A percentile compares a stretch with the other conserved stretches of the same genome.
phyloP scores from a whole-genome alignment of 2,329 filamentous ascomycete genomes.

The Pestalotiopsis sp. region DNA sequence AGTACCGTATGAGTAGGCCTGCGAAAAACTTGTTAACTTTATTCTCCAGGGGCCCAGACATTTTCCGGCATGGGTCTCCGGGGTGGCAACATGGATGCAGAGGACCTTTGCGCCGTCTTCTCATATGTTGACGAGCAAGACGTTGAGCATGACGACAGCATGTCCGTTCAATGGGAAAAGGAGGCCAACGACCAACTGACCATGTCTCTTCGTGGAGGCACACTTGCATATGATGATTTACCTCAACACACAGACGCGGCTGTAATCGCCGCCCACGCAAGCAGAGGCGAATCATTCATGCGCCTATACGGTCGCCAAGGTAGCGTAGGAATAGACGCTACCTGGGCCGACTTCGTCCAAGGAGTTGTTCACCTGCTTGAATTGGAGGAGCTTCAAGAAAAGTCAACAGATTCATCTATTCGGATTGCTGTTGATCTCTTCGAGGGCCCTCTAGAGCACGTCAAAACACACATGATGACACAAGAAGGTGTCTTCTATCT shows the following conservation, averaged over 20 bases:
- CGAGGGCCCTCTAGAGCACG: not conserved
- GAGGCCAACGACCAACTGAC: constrained; percentile 7
- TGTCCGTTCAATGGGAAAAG: constrained; percentile 1
- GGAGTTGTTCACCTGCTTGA: not conserved
- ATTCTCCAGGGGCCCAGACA: not conserved
- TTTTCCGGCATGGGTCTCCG: constrained; percentile 1
- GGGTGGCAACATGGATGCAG: constrained; percentile 11
- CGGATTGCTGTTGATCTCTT: constrained; percentile 4
- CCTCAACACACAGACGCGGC: not conserved
- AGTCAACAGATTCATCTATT: not conserved
- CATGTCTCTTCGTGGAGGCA: not conserved
- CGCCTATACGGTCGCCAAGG: constrained; percentile 9
- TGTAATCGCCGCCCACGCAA: not conserved
- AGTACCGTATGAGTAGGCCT: not conserved
- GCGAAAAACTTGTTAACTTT: not conserved
- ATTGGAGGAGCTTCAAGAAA: not conserved
- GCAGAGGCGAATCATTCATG: not conserved
- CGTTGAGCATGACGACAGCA: not conserved
- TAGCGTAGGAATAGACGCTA: not conserved
- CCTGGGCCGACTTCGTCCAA: constrained; percentile 4
- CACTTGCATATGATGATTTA: constrained; percentile 3
- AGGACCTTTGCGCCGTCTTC: not conserved
- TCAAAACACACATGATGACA: not conserved
- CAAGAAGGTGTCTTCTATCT: constrained; percentile 1
- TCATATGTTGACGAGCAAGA: constrained; percentile 1